Base-by-base conservation (phyloP, 371 early-diverging fungal species). In the Mortierella sp. region DNA sequence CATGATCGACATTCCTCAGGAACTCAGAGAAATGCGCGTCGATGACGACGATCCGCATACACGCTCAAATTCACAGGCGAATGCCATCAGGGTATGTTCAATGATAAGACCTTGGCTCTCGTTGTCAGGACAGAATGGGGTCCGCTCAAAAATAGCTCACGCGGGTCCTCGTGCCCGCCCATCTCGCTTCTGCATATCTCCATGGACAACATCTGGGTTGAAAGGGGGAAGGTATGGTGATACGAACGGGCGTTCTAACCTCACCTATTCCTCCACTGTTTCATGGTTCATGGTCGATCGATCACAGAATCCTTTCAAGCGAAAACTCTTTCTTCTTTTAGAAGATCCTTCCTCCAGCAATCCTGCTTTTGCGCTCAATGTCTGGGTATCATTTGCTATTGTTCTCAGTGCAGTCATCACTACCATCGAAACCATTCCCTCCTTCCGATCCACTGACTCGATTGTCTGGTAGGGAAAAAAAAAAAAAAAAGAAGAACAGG, bases 361-460 rank as follows among this genome's bases (percentile, higher is more conserved):
- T n/a, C 82, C 85, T 14, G 95, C 95, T 7, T 94, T 95, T 77
- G 84, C 88, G 57, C 85, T 90, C 47, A 94, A 92, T 68, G 87
- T 94, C 21, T 83, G 92, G 72, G 89, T 95, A 5, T 88, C 93
- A 0, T 84, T 92, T 57, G 80, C 91, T 62, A 95, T 95, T 71
- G 87, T 94, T 2, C 81, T 91, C 45, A 90, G 92, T 75, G 92
- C 93, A 9, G 86, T 93, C n/a, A 88, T 93, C 64, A 91, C 94
- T 0, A 94, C 93, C 11, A 85, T 95, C 44, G 95, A 95, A 84
- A 95, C 95, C 23, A 93, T 95, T 19, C 95, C 95, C 21, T 68
- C 92, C 19, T 91, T 93, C 73, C 88, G 89, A 52, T 87, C 88
- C 4, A 82, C 84, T 3, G 85, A 88, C 55, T 88, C 88, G 23